Base-by-base conservation (phyloP, 2,329 filamentous ascomycete genomes). In the Pseudocercospora fijiensis region DNA sequence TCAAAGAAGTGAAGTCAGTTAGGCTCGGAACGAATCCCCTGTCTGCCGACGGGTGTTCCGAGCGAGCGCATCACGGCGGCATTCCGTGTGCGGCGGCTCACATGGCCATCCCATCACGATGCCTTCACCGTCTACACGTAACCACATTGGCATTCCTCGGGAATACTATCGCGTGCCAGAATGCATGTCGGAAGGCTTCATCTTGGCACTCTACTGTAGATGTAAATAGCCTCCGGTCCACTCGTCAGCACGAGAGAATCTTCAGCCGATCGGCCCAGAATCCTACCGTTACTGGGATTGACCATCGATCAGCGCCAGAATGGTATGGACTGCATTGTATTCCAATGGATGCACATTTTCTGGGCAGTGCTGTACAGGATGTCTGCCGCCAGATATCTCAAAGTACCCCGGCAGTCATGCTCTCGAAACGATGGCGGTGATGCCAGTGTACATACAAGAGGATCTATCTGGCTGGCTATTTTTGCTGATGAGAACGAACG, bases 1-100 rank as follows among this genome's bases (percentile, higher is more conserved):
- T 53, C 8, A 37, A 13, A 41, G 53, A 56, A 18, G 53, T 56
- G 53, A 56, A 24, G 53, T 56, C 53, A 20, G 24, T 33, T 37
- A 33, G 41, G 30, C 28, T 33, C 28, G 53, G 53, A 37, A 53
- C 49, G 49, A 53, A 11, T 9, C n/a, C 20, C 49, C 22, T 27
- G 49, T 53, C 49, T 28, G 26, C 22, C 49, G 45, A 24, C 22
- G 49, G 49, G 5, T 53, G 13, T 8, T 26, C 24, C 49, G 20
- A 22, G 24, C 49, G 24, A 22, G 27, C 16, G 49, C 18, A n/a
- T 13, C 41, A n/a, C 13, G 5, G 8, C 20, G 20, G 20, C 45
- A 24, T 49, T 26, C 11, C 45, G 45, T 18, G 45, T 49, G 24
- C 45, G 45, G 20, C 45, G 45, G 45, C 45, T 49, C 22, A 20